These are phyloP conservation scores for Aeschynomene evenia DNA, from an alignment of 306 rosid genomes.

Conservation along the genomic window DNA sequence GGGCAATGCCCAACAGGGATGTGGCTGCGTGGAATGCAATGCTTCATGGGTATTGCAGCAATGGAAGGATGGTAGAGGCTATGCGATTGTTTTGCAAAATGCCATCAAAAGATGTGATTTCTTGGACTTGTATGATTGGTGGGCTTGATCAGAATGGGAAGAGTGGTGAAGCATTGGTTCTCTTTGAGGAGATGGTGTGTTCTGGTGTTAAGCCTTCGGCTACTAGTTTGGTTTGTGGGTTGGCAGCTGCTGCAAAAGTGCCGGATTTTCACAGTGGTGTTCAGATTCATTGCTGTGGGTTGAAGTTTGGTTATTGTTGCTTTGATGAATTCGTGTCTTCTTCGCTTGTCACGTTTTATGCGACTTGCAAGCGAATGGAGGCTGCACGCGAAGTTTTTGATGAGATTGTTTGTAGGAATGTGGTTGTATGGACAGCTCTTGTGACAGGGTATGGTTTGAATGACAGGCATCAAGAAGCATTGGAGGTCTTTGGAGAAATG, in stretches of 20 bases:
- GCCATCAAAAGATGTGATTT: conserved; percentile 61
- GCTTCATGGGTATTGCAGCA: conserved; percentile 67
- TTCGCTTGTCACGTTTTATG: conserved; percentile 74
- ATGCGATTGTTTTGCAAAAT: conserved; percentile 52
- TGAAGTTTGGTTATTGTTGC: conserved; percentile 50
- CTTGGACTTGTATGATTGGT: conserved; percentile 75
- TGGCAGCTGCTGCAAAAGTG: conserved; percentile 64
- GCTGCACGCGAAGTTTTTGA: conserved; percentile 42
- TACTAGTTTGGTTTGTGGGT: conserved; percentile 59
- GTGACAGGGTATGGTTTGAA: conserved; percentile 71
- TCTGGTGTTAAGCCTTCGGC: conserved; percentile 45
- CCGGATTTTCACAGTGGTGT: conserved; percentile 44
- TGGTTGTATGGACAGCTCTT: conserved; percentile 86
- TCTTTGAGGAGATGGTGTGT: conserved; percentile 54
- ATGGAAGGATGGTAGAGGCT: conserved; percentile 67
- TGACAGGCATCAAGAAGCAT: conserved; percentile 49
- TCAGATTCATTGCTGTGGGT: conserved; percentile 56
- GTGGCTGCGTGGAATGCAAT: conserved; percentile 78
- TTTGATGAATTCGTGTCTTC: conserved; percentile 61
- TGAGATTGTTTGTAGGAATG: conserved; percentile 50
- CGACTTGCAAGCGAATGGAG: conserved; percentile 58
- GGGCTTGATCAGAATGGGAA: conserved; percentile 73
- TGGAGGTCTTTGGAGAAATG: conserved; percentile 62
- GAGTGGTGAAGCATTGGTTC: conserved; percentile 56
- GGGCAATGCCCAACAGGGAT: conserved; percentile 62